phyloP scores from a whole-genome alignment of 352 stramenopile species.

The Phytopythium aichiense region DNA sequence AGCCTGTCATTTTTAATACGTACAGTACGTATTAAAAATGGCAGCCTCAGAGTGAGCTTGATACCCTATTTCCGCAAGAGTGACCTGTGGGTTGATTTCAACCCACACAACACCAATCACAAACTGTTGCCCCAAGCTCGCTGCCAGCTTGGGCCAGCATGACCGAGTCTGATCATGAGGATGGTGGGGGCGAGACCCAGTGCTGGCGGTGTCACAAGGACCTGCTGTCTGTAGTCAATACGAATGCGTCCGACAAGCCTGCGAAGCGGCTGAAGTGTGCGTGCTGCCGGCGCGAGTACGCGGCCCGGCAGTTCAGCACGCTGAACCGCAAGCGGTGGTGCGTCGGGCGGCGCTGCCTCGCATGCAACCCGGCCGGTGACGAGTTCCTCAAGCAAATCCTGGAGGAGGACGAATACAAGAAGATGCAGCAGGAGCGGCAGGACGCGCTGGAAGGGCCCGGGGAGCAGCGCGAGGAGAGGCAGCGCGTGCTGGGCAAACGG shows the following conservation, averaged over 20 bases:
- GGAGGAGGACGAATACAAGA: constrained; percentile 1
- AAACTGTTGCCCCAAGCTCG: too few relatives aligned
- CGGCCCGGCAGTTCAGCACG: neutral
- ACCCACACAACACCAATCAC: too few relatives aligned
- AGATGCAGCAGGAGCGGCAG: neutral
- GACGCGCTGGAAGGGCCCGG: neutral
- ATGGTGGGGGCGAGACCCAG: neutral
- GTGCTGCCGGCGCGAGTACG: constrained; percentile 1
- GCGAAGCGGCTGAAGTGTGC: neutral
- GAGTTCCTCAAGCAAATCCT: neutral
- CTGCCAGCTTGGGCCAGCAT: too few relatives aligned
- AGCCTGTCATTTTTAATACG: too few relatives aligned
- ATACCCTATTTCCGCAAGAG: too few relatives aligned
- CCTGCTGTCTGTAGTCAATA: neutral
- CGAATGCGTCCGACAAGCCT: neutral
- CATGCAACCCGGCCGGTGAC: neutral
- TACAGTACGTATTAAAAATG: too few relatives aligned
- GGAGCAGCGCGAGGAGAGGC: neutral
- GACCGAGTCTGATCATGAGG: neutral
- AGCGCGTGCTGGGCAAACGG: neutral
- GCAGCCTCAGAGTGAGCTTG: too few relatives aligned
- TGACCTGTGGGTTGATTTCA: too few relatives aligned
- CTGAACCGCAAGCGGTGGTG: neutral
- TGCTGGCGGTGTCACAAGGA: neutral
- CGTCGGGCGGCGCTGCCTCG: neutral